Base-by-base conservation (phyloP, 148 eudicot genomes). In the Cornus florida region DNA sequence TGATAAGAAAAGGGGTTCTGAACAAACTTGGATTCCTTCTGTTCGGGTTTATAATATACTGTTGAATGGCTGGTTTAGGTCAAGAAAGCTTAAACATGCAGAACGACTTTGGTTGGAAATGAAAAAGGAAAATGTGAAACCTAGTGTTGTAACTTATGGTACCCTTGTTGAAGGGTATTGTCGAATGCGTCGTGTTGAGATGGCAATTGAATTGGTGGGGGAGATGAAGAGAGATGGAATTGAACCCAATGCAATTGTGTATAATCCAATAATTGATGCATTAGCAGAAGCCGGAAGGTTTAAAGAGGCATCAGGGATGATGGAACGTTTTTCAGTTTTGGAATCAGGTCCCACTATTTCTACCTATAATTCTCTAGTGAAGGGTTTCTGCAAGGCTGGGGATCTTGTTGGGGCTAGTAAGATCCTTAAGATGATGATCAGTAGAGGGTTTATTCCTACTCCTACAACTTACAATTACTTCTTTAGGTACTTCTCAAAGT, bases 311-410 rank as follows among this genome's bases (percentile, higher is more conserved):
- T 56, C 89, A 66, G 94, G 89, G 77, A 82, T 92, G 81, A 82
- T 92, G 80, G 98, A 94, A 80, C 77, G 94, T 70, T 86, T 90
- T 84, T 73, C 75, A 67, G 87, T 92, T 77, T 70, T 92, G 73
- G 93, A 94, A 70, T 77, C 85, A 1, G 93, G 97, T 69, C 98
- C 98, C 6, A 88, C 86, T 78, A 57, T 89, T 62, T 88, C 86
- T 59, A 89, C 97, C 0, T 92, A 86, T 80, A 88, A 94, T 83
- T 89, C 93, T n/a, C 86, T 94, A 67, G 90, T 92, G 32, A 88
- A 90, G 64, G 91, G 92, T 59, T 92, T 89, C 78, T 94, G 98
- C 88, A 86, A 88, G 84, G 92, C 89, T 10, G 92, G 89, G n/a
- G 92, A 94, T 83, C 74, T 94, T 48, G 88, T 48, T 22, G 97